These are phyloP conservation scores for Phytophthora fragariae DNA, from an alignment of 352 stramenopile genomes.

Conservation along the genomic window DNA sequence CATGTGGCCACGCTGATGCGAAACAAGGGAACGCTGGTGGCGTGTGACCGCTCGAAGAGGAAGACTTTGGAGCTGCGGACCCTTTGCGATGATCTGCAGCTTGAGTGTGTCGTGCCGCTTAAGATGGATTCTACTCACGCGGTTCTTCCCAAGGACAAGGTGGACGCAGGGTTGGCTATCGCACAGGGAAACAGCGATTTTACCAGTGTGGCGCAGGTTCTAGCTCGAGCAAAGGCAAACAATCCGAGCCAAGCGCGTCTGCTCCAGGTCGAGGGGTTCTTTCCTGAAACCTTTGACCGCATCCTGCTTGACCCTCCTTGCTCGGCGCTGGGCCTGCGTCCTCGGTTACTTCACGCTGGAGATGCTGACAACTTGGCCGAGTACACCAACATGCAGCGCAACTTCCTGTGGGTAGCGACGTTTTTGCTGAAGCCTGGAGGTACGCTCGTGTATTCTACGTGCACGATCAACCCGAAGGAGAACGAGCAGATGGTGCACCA, in stretches of 20 bases:
- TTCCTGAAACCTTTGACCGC: constrained; percentile 93
- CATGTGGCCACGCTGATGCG: constrained; percentile 93
- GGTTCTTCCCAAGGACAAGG: constrained; percentile 60
- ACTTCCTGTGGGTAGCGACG: constrained; percentile 89
- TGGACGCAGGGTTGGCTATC: constrained; percentile 19
- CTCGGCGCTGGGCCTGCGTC: constrained; percentile 93
- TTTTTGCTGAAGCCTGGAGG: constrained; percentile 92
- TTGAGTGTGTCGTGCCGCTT: constrained; percentile 66
- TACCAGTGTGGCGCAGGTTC: constrained; percentile 64
- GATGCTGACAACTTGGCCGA: constrained; percentile 73
- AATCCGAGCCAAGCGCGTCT: constrained; percentile 67
- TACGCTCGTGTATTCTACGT: constrained; percentile 95
- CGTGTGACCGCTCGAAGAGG: constrained; percentile 92
- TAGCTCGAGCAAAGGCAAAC: constrained; percentile 56
- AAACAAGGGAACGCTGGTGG: constrained; percentile 85
- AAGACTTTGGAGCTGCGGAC: constrained; percentile 86
- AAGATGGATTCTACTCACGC: constrained; percentile 92
- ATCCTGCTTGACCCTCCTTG: constrained; percentile 94
- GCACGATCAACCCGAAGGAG: constrained; percentile 93
- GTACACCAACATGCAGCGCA: constrained; percentile 89
- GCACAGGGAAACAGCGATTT: constrained; percentile 21
- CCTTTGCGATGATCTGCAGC: constrained; percentile 73
- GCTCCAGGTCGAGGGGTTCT: constrained; percentile 88
- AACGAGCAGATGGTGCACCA: constrained; percentile 94
- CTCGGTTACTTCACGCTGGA: constrained; percentile 89